Evolutionary conservation across 495 filamentous ascomycete species (phyloP).

Genomic region (Aspergillus heteromorphus): DNA sequence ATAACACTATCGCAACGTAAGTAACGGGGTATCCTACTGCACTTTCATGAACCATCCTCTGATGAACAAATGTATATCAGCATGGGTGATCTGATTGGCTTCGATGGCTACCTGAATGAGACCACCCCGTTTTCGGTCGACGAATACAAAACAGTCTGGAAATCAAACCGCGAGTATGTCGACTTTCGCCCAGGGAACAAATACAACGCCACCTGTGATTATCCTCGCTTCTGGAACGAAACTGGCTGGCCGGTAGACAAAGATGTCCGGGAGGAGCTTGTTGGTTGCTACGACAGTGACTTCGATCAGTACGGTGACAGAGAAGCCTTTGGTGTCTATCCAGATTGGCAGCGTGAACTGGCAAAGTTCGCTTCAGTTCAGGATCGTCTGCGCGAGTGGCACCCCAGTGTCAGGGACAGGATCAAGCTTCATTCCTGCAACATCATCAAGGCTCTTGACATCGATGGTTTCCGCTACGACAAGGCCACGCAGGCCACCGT

Average conservation of each 20-base stretch:
- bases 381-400: constrained; percentile 69
- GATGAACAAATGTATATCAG: constrained; percentile 17
- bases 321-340: constrained; percentile 63
- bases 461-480: constrained; percentile 66
- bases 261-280: constrained; percentile 37
- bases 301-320: constrained; percentile 68
- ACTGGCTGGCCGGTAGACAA: constrained; percentile 50
- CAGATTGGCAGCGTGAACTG: constrained; percentile 63
- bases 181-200: constrained; percentile 60
- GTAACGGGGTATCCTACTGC: constrained; percentile 11
- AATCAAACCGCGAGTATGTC: constrained; percentile 50
- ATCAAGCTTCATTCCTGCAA: constrained; percentile 63
- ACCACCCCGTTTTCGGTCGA: constrained; percentile 55
- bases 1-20: constrained; percentile 68
- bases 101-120: constrained; percentile 59
- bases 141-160: constrained; percentile 58
- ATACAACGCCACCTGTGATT: constrained; percentile 55
- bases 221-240: constrained; percentile 64
- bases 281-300: constrained; percentile 64
- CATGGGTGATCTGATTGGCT: constrained; percentile 65
- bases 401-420: constrained; percentile 52
- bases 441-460: constrained; percentile 57
- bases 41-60: neutral
- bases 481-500: constrained; percentile 63
- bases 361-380: constrained; percentile 72